Evolutionary conservation across 1,284 basidiomycete species (phyloP), one percentile per base, ranked within the genome.

Genomic region (Pholiota adiposa): DNA sequence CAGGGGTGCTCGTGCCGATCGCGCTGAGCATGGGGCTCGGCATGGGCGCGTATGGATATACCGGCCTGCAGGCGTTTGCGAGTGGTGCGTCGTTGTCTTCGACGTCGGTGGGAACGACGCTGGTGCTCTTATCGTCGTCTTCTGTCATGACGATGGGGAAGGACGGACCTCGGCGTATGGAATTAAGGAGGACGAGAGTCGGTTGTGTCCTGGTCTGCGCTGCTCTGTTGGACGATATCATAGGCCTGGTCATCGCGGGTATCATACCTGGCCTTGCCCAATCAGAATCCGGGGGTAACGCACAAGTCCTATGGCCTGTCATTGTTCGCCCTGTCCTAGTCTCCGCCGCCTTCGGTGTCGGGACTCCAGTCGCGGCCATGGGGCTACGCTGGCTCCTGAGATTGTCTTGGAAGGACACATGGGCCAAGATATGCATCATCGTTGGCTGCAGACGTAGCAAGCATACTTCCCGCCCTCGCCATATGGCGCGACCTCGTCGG

Each of bases 81-180:
- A 74, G 76, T 2, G 78, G 79, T 9, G 75, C 75, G 16, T 69
- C 75, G 12, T 63, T 77, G n/a, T 75, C 73, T 54, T 77, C 76
- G 2, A 78, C 77, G 1, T 78, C 77, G 0, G 66, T 78, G 1
- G 77, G 76, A 2, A 78, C 77, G 33, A 77, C 76, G 0, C 65
- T 78, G 9, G 70, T 74, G 1, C 64, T 79, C 21, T 65, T 78
- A 36, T 70, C 72, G 12, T 73, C 74, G 27, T 18, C 41, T 18
- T n/a, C 48, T 23, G 34, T 9, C 6, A 46, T 11, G 31, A 46
- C n/a, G 40, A 6, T 4, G n/a, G 11, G 38, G 43, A 25, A 33
- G 31, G 4, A 25, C 40, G 36, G 29, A 23, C 43, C 21, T 18
- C 51, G 41, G 7, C 18, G 14, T 31, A 56, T 58, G 18, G 68